Evolutionary conservation across 768 basidiomycete genomes (phyloP), one percentile per base, ranked within the genome.

Genomic region (Tubosaeta sp.): DNA sequence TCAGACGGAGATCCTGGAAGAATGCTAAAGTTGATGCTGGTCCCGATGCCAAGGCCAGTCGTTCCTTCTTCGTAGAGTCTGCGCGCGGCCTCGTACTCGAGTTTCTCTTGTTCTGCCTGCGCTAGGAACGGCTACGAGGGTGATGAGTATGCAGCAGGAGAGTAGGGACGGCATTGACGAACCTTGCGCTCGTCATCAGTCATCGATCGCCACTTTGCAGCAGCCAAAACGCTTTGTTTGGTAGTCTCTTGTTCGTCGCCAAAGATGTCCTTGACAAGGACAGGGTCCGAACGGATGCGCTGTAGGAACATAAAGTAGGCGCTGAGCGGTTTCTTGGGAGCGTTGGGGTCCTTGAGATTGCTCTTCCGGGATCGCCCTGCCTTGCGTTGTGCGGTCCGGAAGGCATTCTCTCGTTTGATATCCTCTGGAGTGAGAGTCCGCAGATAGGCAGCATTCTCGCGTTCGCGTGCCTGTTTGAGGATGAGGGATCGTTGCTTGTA

Each of bases 301-400:
- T 94, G 92, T 57, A 95, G 68, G 75, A 94, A 96, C 84, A 94
- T 89, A 58, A 96, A 95, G 63, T 95, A 96, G 0, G 94, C 92
- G 64, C 84, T 87, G 39, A 95, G 80, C 6, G 94, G 94, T 65
- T 95, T 95, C 82, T 93, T 94, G 3, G 94, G 94, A 8, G 92
- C 94, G 64, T 96, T 95, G 30, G 93, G 93, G 66, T 96, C 93
- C 73, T 94, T 95, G 71, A 96, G 88, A 67, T 96, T 96, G 58
- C 87, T 87, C 78, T 87, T 90, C 56, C 91, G 79, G 34, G 89
- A 93, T 69, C 92, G 93, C 55, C 94, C 94, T 14, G 90, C 87
- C 70, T 91, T 92, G 53, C 94, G 84, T 70, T 95, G 93, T 27
- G 91, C 90, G 35, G 94, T 84, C 36, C 94, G 85, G 71, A 86